phyloP scores from a whole-genome alignment of 225 moss, liverwort and hornwort genomes.

The Lunularia cruciata region DNA sequence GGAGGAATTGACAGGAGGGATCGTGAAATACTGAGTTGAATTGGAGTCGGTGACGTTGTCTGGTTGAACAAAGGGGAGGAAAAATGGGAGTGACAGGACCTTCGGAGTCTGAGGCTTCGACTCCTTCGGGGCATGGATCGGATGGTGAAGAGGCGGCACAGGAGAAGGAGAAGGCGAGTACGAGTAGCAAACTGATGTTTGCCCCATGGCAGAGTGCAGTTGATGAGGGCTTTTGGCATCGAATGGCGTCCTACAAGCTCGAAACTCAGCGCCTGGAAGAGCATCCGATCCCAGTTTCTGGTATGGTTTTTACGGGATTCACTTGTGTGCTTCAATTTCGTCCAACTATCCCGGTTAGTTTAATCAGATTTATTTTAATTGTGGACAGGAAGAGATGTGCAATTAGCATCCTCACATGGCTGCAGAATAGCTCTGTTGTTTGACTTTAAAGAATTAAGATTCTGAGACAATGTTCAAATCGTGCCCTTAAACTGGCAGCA shows the following conservation, averaged over 20 bases:
- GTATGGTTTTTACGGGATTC: too few relatives aligned
- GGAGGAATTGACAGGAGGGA: background rate
- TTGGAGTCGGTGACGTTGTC: background rate
- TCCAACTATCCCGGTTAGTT: too few relatives aligned
- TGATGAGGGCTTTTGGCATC: slow-evolving; percentile 94
- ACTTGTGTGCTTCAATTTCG: too few relatives aligned
- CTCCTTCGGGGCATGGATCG: slow-evolving; percentile 3
- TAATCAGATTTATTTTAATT: too few relatives aligned
- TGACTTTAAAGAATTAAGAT: too few relatives aligned
- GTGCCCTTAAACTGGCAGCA: too few relatives aligned
- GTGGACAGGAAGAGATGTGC: too few relatives aligned
- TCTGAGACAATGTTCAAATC: too few relatives aligned
- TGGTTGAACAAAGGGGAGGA: background rate
- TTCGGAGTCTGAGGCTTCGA: background rate
- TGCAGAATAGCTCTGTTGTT: too few relatives aligned
- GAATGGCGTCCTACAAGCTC: slow-evolving; percentile 90
- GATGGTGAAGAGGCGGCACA: slow-evolving; percentile 10
- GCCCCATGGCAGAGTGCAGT: slow-evolving; percentile 88
- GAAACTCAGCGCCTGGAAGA: slow-evolving; percentile 91
- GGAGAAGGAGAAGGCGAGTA: slow-evolving; percentile 6
- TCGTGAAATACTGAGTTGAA: background rate
- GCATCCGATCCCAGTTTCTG: slow-evolving; percentile 59
- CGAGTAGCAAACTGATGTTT: slow-evolving; percentile 60
- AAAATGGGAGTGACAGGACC: slow-evolving; percentile 25
- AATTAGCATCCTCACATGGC: too few relatives aligned